A percentile compares a stretch with the other conserved stretches of the same genome.
Conservation (phyloP, 257 asterid genomes). For the Nicotiana tabacum region DNA sequence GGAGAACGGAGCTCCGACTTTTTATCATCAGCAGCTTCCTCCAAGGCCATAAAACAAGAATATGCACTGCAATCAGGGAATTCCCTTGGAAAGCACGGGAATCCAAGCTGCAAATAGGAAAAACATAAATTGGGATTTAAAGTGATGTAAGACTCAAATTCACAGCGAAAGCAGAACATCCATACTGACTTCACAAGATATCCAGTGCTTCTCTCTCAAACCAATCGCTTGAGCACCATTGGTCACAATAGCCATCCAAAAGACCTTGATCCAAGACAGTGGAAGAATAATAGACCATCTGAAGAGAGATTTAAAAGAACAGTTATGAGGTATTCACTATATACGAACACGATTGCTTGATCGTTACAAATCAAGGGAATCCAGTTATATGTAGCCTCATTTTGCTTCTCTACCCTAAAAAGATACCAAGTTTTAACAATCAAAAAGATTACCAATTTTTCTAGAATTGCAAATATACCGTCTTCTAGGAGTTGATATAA, state of each 20-base stretch:
- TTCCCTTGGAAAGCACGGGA: slow-evolving; percentile 70
- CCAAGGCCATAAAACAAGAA: slow-evolving; percentile 44
- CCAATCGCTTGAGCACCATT: slow-evolving; percentile 86
- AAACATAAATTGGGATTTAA: background rate
- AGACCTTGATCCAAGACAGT: slow-evolving; percentile 71
- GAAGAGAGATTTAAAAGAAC: slow-evolving; percentile 25
- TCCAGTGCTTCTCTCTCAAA: slow-evolving; percentile 76
- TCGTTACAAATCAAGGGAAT: too few relatives aligned
- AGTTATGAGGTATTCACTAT: slow-evolving; percentile 7
- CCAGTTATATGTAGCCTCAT: background rate
- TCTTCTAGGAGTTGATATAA: background rate
- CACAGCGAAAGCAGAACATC: background rate
- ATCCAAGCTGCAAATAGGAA: slow-evolving; percentile 53
- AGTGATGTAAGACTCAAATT: background rate
- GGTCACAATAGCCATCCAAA: slow-evolving; percentile 59
- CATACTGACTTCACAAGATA: slow-evolving; percentile 63
- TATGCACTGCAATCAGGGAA: slow-evolving; percentile 80
- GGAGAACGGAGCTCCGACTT: slow-evolving; percentile 44
- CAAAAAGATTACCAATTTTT: background rate
- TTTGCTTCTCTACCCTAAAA: background rate
- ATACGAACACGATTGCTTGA: background rate
- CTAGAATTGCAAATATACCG: background rate
- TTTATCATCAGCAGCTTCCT: slow-evolving; percentile 34
- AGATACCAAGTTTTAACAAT: background rate
- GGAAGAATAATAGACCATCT: slow-evolving; percentile 87